These are phyloP conservation scores for Hypoxylon perforatum DNA, from an alignment of 495 filamentous ascomycete species.

Conservation along the genomic window DNA sequence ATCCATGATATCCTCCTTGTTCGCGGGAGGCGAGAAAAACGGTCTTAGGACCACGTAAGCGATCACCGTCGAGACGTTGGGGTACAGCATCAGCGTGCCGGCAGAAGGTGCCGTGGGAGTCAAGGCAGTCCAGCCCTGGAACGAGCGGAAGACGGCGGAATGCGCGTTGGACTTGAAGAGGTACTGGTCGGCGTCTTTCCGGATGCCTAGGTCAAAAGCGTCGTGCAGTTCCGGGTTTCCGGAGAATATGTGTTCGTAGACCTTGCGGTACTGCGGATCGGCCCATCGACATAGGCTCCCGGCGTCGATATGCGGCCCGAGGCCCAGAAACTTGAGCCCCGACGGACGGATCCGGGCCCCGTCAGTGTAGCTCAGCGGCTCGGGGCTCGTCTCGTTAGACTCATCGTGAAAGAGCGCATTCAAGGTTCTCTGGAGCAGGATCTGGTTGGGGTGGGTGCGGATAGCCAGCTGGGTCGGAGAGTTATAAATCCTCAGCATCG, in stretches of 20 bases:
- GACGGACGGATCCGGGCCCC: slow-evolving; percentile 30
- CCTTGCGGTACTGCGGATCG: slow-evolving; percentile 14
- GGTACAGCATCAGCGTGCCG: slow-evolving; percentile 12
- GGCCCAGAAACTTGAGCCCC: slow-evolving; percentile 23
- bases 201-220: slow-evolving; percentile 4
- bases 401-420: slow-evolving; percentile 29
- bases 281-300: slow-evolving; percentile 18
- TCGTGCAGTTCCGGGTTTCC: slow-evolving; percentile 5
- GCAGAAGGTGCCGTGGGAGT: neutral
- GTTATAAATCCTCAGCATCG: slow-evolving; percentile 34
- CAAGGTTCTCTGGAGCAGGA: slow-evolving; percentile 20
- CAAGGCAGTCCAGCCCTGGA: slow-evolving; percentile 16
- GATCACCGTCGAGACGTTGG: slow-evolving; percentile 8
- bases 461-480: slow-evolving; percentile 33
- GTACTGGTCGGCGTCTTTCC: slow-evolving; percentile 8
- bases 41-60: slow-evolving; percentile 34
- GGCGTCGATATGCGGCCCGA: slow-evolving; percentile 32
- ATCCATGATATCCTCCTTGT: slow-evolving; percentile 24
- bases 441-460: slow-evolving; percentile 39
- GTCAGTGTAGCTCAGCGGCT: slow-evolving; percentile 36
- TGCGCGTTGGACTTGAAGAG: slow-evolving; percentile 12
- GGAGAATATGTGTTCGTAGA: slow-evolving; percentile 10
- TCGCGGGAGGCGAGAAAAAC: slow-evolving; percentile 25
- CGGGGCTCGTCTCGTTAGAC: slow-evolving; percentile 12
- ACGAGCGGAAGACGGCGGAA: slow-evolving; percentile 11